These are phyloP conservation scores for Penicillium malachiteum DNA, from an alignment of 495 filamentous ascomycete genomes.

Conservation along the genomic window DNA sequence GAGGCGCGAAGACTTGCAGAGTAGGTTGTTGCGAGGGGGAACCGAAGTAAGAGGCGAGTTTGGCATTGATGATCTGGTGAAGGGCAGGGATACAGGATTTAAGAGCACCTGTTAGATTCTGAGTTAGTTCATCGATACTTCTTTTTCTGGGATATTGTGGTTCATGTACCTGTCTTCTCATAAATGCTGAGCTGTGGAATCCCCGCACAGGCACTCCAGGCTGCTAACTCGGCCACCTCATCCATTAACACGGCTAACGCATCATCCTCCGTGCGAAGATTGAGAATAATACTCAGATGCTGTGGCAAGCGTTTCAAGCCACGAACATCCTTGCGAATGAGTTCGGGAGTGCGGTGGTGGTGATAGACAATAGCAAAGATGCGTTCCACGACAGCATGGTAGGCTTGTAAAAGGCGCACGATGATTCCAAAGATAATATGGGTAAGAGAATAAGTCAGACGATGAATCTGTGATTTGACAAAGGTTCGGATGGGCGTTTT, in stretches of 20 bases:
- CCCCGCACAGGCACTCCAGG: conserved; percentile 86
- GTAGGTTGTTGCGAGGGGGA: conserved; percentile 56
- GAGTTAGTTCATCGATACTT: background rate
- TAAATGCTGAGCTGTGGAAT: conserved; percentile 86
- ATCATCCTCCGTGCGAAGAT: conserved; percentile 67
- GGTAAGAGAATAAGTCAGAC: conserved; percentile 67
- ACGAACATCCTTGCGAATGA: conserved; percentile 86
- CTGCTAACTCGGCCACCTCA: conserved; percentile 83
- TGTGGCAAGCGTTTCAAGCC: conserved; percentile 67
- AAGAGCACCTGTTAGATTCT: conserved; percentile 62
- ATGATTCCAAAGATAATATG: conserved; percentile 85
- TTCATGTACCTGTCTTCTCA: conserved; percentile 72
- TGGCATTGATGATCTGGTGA: conserved; percentile 68
- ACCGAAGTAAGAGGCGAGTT: conserved; percentile 83
- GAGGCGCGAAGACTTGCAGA: conserved; percentile 74
- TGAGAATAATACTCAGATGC: conserved; percentile 86
- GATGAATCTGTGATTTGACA: conserved; percentile 62
- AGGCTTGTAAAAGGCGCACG: conserved; percentile 74
- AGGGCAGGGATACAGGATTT: conserved; percentile 80
- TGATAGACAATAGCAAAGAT: conserved; percentile 80
- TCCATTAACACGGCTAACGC: conserved; percentile 79
- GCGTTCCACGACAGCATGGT: conserved; percentile 71
- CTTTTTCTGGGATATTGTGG: background rate
- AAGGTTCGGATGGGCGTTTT: conserved; percentile 64
- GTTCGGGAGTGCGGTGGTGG: conserved; percentile 89